Percentiles rank a stretch among this genome's conserved stretches.
These are phyloP conservation scores for Apiospora pterosperma DNA, from an alignment of 2,329 filamentous ascomycete genomes.

Conservation along the genomic window DNA sequence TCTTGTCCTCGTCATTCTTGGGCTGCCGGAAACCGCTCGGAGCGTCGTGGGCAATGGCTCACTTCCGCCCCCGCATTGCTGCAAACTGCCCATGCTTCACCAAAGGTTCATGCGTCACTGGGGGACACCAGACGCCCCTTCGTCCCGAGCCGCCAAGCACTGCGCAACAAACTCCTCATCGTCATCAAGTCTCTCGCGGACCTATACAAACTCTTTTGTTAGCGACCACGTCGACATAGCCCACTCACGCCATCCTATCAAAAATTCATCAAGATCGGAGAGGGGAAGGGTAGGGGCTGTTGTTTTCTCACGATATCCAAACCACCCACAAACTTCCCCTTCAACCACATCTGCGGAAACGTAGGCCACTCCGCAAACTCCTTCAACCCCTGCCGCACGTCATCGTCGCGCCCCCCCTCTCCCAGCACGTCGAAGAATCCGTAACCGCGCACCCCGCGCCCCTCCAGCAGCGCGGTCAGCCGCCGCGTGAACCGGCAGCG, in stretches of 20 bases:
- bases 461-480: conserved; percentile 79
- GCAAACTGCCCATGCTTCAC: neutral
- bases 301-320: conserved; percentile 96
- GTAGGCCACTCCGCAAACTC: conserved; percentile 99
- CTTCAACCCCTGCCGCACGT: conserved; percentile 94
- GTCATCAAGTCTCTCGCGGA: no score
- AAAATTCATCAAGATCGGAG: no score
- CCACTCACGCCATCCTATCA: no score
- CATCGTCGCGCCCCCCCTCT: no score
- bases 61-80: neutral
- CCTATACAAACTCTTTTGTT: no score
- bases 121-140: no score
- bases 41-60: neutral
- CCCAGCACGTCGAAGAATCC: conserved; percentile 99
- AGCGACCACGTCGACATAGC: no score
- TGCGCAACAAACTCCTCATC: no score
- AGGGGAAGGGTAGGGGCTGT: no score
- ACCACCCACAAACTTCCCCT: conserved; percentile 86
- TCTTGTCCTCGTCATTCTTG: conserved; percentile 14
- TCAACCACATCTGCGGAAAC: conserved; percentile 90
- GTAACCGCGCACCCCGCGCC: conserved; percentile 89
- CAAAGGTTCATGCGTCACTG: neutral
- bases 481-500: conserved; percentile 94
- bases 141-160: no score
- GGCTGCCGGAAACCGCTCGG: neutral